Evolutionary conservation across 345 rosid species (phyloP), one percentile per base, ranked within the genome.

Genomic region (Jatropha curcas): DNA sequence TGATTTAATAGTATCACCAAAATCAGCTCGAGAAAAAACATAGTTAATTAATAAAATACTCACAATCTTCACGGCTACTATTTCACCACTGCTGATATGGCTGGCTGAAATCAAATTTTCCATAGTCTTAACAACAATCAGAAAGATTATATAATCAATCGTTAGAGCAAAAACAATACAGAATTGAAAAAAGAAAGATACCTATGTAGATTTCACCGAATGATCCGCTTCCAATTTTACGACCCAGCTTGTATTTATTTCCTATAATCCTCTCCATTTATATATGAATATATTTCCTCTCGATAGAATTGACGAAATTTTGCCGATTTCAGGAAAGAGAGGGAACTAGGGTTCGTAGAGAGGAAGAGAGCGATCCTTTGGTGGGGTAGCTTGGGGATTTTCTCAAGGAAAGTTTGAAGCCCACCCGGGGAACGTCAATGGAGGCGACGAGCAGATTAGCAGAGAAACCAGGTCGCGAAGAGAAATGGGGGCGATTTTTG

Each of bases 201-300:
- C 98, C 98, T 20, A 90, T 90, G 77, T 74, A 93, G 56, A 92
- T 90, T 83, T 93, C 94, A 48, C 98, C 98, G 79, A 89, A 92
- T 45, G 98, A 92, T 81, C 98, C 98, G 71, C 94, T 83, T 76
- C 98, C 98, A 89, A 92, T 89, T 84, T 88, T 89, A 27, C 97
- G 88, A 41, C 90, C 96, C 72, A 90, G 92, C 89, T 89, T 90
- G 78, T 77, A 89, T 80, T 90, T 90, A 74, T 91, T 88, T 61
- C 98, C 97, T 84, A 90, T 85, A 75, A 87, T 73, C 34, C 98
- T 87, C 72, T 86, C 91, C 89, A 88, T 84, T 9, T 17, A 2
- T 51, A n/a, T 57, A 64, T 22, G 19, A 24, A 16, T 25, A 3
- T 28, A 27, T 3, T 14, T 60, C 7, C 52, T 4, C 4, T 62